A percentile compares a stretch with the other conserved stretches of the same genome.
These are phyloP conservation scores for Aspergillus haitiensis DNA, from an alignment of 495 filamentous ascomycete genomes.

Conservation along the genomic window DNA sequence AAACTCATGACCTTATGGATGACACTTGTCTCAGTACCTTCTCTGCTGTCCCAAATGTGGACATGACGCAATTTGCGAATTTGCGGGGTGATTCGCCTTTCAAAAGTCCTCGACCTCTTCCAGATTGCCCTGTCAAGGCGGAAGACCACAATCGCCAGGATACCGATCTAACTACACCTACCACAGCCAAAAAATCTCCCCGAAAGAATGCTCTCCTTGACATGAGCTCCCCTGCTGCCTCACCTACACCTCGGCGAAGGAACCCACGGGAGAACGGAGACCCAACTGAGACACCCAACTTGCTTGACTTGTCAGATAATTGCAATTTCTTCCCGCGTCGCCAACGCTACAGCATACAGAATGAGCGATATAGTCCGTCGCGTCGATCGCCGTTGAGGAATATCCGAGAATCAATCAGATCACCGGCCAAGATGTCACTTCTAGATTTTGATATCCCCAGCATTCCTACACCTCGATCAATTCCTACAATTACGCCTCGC, in stretches of 20 bases:
- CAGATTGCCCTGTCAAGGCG: conserved; percentile 24
- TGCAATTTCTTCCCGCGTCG: conserved; percentile 54
- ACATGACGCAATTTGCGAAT: conserved; percentile 82
- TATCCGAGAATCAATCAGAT: conserved; percentile 36
- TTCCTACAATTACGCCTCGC: conserved; percentile 86
- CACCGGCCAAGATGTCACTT: conserved; percentile 51
- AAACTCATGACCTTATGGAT: conserved; percentile 54
- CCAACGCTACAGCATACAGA: conserved; percentile 40
- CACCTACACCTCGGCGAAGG: conserved; percentile 60
- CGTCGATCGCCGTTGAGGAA: conserved; percentile 43
- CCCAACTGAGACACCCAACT: conserved; percentile 42
- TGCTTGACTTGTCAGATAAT: conserved; percentile 88
- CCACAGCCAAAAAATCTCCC: conserved; percentile 33
- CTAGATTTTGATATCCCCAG: conserved; percentile 94
- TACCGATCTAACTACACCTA: conserved; percentile 37
- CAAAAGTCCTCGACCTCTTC: conserved; percentile 44
- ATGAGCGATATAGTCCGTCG: conserved; percentile 44
- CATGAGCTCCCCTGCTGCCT: conserved; percentile 44
- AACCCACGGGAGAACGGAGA: conserved; percentile 57
- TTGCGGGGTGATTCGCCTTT: conserved; percentile 59
- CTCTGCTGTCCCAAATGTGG: conserved; percentile 72
- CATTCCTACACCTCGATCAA: conserved; percentile 82
- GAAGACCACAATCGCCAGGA: conserved; percentile 18
- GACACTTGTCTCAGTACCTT: conserved; percentile 85
- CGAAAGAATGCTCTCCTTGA: conserved; percentile 37